These are phyloP conservation scores for Phytophthora pinifolia DNA, from an alignment of 352 stramenopile species.

Conservation along the genomic window DNA sequence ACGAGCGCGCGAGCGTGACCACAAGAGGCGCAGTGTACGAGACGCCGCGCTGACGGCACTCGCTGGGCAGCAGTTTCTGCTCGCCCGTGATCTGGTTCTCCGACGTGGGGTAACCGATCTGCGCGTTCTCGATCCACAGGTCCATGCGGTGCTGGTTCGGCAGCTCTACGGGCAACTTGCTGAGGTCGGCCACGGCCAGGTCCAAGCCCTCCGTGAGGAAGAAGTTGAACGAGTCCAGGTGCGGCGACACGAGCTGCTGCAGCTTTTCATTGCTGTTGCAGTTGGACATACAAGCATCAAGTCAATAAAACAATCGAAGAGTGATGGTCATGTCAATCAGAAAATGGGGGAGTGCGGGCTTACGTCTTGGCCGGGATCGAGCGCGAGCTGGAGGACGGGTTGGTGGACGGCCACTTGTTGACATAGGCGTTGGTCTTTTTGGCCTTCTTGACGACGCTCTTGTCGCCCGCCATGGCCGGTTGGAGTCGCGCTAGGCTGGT, in stretches of 20 bases:
- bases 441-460: constrained; percentile 51
- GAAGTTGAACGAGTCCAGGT: constrained; percentile 99
- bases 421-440: constrained; percentile 42
- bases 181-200: constrained; percentile 92
- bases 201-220: constrained; percentile 95
- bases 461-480: constrained; percentile 43
- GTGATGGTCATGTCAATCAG: constrained; percentile 21
- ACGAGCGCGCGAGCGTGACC: constrained; percentile 90
- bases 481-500: constrained; percentile 6
- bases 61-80: constrained; percentile 89
- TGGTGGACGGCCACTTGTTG: constrained; percentile 78
- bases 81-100: constrained; percentile 86
- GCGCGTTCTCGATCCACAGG: constrained; percentile 94
- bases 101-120: constrained; percentile 88
- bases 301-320: constrained; percentile 8
- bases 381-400: constrained; percentile 74
- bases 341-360: constrained; percentile 4
- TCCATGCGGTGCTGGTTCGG: constrained; percentile 82
- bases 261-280: constrained; percentile 72
- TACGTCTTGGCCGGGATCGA: constrained; percentile 74
- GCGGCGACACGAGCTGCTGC: constrained; percentile 93
- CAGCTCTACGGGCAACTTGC: constrained; percentile 89
- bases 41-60: constrained; percentile 96
- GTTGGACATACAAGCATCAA: constrained; percentile 18
- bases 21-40: constrained; percentile 96